Base-by-base conservation (phyloP, 108 stramenopile species). In the Cyclostephanos tholiformis region DNA sequence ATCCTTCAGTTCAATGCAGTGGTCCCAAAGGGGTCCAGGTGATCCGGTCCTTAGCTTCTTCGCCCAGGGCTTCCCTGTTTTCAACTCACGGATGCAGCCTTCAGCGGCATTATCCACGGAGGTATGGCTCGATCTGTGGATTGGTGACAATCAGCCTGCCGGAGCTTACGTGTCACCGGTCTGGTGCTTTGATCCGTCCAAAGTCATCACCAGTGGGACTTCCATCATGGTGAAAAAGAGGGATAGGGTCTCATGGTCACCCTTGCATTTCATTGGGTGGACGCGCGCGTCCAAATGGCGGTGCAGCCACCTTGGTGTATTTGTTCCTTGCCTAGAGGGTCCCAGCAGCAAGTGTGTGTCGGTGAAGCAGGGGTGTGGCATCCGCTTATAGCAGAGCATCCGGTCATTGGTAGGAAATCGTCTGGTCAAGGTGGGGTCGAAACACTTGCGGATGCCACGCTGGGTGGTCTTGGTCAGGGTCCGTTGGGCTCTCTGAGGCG, bases 171-270 rank as follows among this genome's bases (percentile, higher is more conserved):
- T 11, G 14, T 14, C 23, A 13, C 55, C 25, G 22, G 59, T 38
- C 2, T 58, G 65, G 26, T 85, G 80, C 22, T 64, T 63, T 12
- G 79, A 59, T 46, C 56, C 46, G 65, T 84, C 76, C 43, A 77
- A 5, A 7, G 69, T 27, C 60, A 69, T 70, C 10, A 27, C 19
- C n/a, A 62, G 46, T 53, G 48, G 72, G 6, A 64, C 48, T 6
- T 6, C 62, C 72, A 22, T 64, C 48, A 11, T 23, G 72, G 19
- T 64, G 27, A 29, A 73, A 73, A 73, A 25, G 41, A 16, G 26
- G 38, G 66, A 38, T n/a, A 50, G 20, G 19, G 49, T 56, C 25
- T 29, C 66, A 35, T 48, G 64, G 1, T 65, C 62, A 16, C 57
- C 36, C 44, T 74, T 74, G 0, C 26, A 19, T 43, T 74, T 64